A percentile compares a stretch with the other conserved stretches of the same genome.
Evolutionary conservation across 768 basidiomycete species (phyloP).

Genomic region (Suillus ampliporus): DNA sequence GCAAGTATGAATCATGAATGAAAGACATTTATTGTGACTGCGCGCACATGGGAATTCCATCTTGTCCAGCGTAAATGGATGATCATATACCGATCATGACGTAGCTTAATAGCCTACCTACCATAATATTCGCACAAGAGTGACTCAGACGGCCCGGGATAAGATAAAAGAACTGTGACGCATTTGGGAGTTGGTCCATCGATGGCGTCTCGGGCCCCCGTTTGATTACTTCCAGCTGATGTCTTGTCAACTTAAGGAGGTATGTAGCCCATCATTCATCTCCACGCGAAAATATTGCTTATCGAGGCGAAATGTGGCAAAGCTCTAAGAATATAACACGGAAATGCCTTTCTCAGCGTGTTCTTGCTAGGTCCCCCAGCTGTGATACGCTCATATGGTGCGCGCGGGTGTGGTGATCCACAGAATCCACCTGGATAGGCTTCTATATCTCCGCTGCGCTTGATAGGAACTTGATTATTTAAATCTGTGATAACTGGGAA

Average conservation of each 20-base stretch:
- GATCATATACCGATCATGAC: conserved; percentile 3
- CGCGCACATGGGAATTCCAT: neutral
- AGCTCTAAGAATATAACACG: neutral
- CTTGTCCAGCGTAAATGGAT: neutral
- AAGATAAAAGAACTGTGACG: neutral
- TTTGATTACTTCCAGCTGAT: neutral
- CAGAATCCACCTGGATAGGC: neutral
- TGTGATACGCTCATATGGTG: neutral
- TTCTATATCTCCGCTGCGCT: conserved; percentile 1
- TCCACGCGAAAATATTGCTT: conserved; percentile 6
- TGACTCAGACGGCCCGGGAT: neutral
- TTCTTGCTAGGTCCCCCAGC: neutral
- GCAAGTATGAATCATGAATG: neutral
- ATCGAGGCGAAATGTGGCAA: neutral
- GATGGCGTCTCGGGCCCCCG: conserved; percentile 5
- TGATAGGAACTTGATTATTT: neutral
- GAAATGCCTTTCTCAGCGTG: conserved; percentile 8
- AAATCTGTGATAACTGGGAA: neutral
- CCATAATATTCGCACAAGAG: neutral
- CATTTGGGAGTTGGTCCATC: conserved; percentile 1
- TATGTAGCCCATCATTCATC: neutral
- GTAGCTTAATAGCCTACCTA: neutral
- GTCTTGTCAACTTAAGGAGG: neutral
- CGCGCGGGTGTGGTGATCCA: conserved; percentile 1
- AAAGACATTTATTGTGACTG: neutral